Evolutionary conservation across 306 rosid species (phyloP).

Genomic region (Prinsepia uniflora): DNA sequence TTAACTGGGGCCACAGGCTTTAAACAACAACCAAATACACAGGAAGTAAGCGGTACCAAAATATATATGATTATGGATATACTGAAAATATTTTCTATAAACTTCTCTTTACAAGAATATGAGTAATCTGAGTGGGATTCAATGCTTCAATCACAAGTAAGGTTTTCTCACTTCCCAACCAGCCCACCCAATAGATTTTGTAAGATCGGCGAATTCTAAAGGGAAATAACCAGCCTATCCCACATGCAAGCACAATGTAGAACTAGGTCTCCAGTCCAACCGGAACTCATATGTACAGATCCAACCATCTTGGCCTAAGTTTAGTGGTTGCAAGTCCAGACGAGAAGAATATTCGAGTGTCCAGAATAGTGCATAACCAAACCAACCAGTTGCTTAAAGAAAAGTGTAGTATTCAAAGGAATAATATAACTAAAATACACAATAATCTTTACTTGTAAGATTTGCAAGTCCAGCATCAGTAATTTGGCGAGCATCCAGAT

Average conservation of each 20-base stretch:
- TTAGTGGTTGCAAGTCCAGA: neutral
- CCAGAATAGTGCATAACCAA: neutral
- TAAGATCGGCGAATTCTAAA: no score
- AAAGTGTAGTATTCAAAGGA: constrained; percentile 1
- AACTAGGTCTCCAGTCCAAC: no score
- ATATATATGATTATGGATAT: neutral
- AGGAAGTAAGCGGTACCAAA: neutral
- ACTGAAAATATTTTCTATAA: neutral
- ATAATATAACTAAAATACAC: neutral
- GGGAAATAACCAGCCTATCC: neutral
- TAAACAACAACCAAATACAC: neutral
- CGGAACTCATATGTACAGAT: neutral
- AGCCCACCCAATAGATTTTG: no score
- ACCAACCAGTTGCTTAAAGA: neutral
- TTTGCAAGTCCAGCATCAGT: constrained; percentile 60
- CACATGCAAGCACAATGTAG: no score
- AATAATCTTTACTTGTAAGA: constrained; percentile 45
- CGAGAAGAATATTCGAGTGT: no score
- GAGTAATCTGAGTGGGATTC: neutral
- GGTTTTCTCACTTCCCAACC: neutral
- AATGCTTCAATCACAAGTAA: neutral
- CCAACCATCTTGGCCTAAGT: neutral
- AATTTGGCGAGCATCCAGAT: constrained; percentile 73
- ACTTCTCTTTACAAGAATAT: neutral
- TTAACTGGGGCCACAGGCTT: constrained; percentile 5